Base-by-base conservation (phyloP, 225 moss, liverwort and hornwort species). In the Antitrichia curtipendula region DNA sequence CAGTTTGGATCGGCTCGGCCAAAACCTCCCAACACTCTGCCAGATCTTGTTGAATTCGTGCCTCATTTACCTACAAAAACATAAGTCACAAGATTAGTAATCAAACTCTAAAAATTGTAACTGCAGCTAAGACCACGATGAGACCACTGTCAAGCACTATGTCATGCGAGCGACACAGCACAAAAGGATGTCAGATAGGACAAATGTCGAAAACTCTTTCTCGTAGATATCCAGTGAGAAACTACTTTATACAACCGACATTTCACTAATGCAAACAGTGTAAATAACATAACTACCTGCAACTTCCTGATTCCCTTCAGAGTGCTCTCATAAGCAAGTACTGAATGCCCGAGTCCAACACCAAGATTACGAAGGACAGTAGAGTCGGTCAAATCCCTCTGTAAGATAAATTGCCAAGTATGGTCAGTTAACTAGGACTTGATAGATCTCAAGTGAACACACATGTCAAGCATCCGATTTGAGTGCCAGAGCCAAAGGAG, bases 261-360 rank as follows among this genome's bases (percentile, higher is more conserved):
- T 53, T 82, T 56, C 65, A 83, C 10, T 34, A 12, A 34, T 24
- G 78, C 74, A 90, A 71, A 71, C 49, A 38, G 47, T 23, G 36
- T 20, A 57, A 45, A 47, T 53, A 57, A 65, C 49, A 73, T 69
- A 83, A 10, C 93, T 95, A 87, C 96, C 96, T 85, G 89, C 53
- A 97, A 92, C 88, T 96, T 96, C 86, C 82, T 92, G 22, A 95
- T 94, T 83, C 95, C 95, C 84, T 92, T 94, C 58, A 94, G 52
- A 49, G 96, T 95, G 91, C 96, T 96, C 80, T 95, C 94, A 84
- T 96, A 96, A 20, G 97, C 95, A 91, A 97, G 94, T 54, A 95
- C 88, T 70, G 94, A 96, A 89, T 97, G 90, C 61, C 96, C 97
- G 32, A 97, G 89, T 88, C 95, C 96, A 87, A 94, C 90, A 81